These are phyloP conservation scores for Xylariales sp. DNA, from an alignment of 2,329 filamentous ascomycete genomes.

Conservation along the genomic window DNA sequence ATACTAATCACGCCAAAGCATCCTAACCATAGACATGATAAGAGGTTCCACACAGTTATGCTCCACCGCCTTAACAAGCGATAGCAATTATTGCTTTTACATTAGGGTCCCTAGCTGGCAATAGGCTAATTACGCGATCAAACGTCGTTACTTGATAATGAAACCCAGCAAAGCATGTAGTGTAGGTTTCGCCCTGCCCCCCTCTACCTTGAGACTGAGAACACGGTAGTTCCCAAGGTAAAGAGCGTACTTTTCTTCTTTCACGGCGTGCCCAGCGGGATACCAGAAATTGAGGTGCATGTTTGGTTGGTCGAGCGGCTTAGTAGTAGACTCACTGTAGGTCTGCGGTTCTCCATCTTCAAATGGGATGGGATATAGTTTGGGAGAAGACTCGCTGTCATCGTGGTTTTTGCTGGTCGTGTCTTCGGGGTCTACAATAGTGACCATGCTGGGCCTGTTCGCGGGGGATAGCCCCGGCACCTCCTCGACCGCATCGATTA, in stretches of 20 bases:
- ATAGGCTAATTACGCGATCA: background rate
- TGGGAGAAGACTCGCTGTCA: too few species aligned
- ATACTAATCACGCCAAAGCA: background rate
- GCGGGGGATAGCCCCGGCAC: background rate
- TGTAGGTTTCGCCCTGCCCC: conserved; percentile 48
- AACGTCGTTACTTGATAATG: conserved; percentile 30
- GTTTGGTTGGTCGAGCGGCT: background rate
- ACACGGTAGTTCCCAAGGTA: conserved; percentile 43
- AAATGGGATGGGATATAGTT: conserved; percentile 24
- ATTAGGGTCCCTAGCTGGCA: too few species aligned
- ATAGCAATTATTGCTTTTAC: too few species aligned
- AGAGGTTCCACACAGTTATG: background rate
- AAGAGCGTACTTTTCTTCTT: conserved; percentile 6
- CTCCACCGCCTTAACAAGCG: too few species aligned
- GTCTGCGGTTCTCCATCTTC: conserved; percentile 5
- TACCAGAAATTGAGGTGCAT: conserved; percentile 33
- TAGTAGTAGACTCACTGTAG: too few species aligned
- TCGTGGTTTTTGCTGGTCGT: too few species aligned
- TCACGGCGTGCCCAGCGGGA: conserved; percentile 4
- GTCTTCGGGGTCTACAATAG: background rate
- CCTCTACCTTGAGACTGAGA: conserved; percentile 52
- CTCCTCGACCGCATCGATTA: conserved; percentile 27
- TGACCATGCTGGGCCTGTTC: conserved; percentile 4
- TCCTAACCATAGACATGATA: background rate
- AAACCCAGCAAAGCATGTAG: conserved; percentile 44